Evolutionary conservation across 441 rosid species (phyloP).

Genomic region (Breynia disticha): DNA sequence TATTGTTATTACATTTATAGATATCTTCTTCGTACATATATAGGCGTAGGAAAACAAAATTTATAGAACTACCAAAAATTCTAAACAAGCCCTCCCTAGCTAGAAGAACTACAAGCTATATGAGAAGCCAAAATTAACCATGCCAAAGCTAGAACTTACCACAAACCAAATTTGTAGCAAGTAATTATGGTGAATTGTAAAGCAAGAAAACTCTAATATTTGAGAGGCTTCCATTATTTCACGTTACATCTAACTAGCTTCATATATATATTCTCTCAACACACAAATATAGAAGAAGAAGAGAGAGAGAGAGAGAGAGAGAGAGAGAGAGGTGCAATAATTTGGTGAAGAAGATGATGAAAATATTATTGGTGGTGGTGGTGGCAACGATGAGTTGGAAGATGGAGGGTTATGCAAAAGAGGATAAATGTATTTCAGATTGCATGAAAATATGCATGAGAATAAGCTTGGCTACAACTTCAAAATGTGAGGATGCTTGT

Average conservation of each 20-base stretch:
- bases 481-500: not conserved
- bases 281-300: no score
- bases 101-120: no score
- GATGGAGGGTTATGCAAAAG: not conserved
- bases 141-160: no score
- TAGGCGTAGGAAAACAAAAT: no score
- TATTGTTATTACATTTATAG: no score
- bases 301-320: not conserved
- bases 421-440: not conserved
- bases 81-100: no score
- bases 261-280: not conserved
- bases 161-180: not conserved
- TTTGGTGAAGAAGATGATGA: not conserved
- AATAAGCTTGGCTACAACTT: not conserved
- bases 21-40: no score
- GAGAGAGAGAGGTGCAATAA: not conserved
- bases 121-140: no score
- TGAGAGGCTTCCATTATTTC: not conserved
- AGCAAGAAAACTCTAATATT: not conserved
- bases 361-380: not conserved
- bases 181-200: no score
- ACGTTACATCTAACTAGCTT: not conserved
- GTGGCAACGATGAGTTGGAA: not conserved
- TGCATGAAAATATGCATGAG: not conserved
- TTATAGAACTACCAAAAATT: no score